Conservation (phyloP, 352 stramenopile genomes). For the Bremia lactucae region DNA sequence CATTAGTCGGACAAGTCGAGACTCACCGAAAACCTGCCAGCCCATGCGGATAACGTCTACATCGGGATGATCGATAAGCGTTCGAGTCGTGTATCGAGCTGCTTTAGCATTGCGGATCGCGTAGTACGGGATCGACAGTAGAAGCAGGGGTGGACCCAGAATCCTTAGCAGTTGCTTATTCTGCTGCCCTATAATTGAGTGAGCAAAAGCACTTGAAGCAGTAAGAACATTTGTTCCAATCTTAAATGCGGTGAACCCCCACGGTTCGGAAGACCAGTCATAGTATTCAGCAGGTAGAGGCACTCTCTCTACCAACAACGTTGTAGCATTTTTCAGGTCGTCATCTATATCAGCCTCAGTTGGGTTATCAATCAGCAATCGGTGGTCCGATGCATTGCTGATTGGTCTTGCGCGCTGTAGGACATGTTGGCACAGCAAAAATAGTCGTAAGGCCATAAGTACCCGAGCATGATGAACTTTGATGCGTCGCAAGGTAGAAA, state of each 20-base stretch:
- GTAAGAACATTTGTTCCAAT: conserved; percentile 69
- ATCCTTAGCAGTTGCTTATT: conserved; percentile 57
- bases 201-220: conserved; percentile 65
- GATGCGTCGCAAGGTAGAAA: conserved; percentile 74
- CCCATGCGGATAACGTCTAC: conserved; percentile 81
- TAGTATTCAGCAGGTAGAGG: conserved; percentile 77
- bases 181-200: conserved; percentile 49
- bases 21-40: conserved; percentile 79
- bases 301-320: conserved; percentile 67
- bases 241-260: conserved; percentile 76
- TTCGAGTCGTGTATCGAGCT: conserved; percentile 60
- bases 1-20: conserved; percentile 51
- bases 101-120: conserved; percentile 62
- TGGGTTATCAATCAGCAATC: conserved; percentile 71
- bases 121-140: conserved; percentile 78
- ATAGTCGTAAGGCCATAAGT: conserved; percentile 74
- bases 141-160: conserved; percentile 45
- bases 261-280: conserved; percentile 68
- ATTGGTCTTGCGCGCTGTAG: conserved; percentile 63
- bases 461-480: conserved; percentile 80
- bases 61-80: conserved; percentile 69
- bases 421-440: conserved; percentile 76
- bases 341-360: conserved; percentile 84
- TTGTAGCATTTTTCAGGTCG: conserved; percentile 77
- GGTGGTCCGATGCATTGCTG: conserved; percentile 59